Conservation (phyloP, 169 alveolate genomes). For the Eimeria sp. region DNA sequence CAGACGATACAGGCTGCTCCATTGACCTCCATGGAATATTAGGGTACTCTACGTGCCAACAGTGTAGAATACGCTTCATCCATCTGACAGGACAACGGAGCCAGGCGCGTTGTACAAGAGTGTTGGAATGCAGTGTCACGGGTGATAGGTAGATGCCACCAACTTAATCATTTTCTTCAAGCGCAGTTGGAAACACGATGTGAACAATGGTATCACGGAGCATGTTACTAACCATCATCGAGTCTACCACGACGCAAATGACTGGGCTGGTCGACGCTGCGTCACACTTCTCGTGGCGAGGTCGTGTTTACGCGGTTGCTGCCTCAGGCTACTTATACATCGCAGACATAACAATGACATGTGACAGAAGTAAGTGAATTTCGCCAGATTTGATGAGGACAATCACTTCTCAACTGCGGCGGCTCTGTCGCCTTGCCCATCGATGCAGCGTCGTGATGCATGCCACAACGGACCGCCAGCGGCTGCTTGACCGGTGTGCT, state of each 20-base stretch:
- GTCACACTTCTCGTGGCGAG: background rate
- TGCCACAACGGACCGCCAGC: conserved; percentile 27
- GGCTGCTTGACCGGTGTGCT: background rate
- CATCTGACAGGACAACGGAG: too few species aligned
- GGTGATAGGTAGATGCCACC: background rate
- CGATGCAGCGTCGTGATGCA: background rate
- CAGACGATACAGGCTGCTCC: background rate
- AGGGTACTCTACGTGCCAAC: background rate
- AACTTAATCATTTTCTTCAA: background rate
- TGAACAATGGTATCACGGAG: background rate
- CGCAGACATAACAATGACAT: background rate
- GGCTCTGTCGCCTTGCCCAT: background rate
- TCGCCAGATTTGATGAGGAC: background rate
- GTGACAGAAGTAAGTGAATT: background rate
- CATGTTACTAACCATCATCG: background rate
- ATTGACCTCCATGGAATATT: background rate
- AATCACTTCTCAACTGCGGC: background rate
- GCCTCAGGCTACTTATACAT: background rate
- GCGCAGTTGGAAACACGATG: background rate
- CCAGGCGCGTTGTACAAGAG: background rate
- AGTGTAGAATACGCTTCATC: background rate
- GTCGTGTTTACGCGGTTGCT: background rate
- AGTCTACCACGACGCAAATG: background rate
- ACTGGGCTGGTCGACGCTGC: background rate
- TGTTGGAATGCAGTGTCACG: background rate